Evolutionary conservation across 164 flowering plant species (phyloP).

Genomic region (Taxillus chinensis): DNA sequence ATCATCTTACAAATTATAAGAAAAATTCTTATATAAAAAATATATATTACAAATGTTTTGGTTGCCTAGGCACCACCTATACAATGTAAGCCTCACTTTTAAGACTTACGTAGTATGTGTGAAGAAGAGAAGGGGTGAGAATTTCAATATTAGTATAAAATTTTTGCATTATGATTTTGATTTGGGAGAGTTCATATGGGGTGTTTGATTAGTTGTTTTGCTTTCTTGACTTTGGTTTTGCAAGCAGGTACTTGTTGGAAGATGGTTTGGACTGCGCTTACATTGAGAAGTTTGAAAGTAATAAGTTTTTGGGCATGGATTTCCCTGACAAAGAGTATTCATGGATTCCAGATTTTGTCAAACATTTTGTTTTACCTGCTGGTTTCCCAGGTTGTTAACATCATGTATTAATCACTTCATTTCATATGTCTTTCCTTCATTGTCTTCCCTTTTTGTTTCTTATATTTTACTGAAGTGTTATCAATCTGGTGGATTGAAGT

Average conservation of each 20-base stretch:
- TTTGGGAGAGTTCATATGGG: background rate
- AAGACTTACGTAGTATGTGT: no score
- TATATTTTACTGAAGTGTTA: no score
- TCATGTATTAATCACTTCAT: background rate
- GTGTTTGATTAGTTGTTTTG: no score
- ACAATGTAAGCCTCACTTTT: no score
- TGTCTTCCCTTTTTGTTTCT: no score
- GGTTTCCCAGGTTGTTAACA: constrained; percentile 73
- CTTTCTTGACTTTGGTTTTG: background rate
- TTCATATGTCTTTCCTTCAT: background rate
- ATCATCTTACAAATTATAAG: no score
- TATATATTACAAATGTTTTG: no score
- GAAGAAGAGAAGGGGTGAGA: no score
- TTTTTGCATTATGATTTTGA: background rate
- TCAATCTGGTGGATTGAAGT: no score
- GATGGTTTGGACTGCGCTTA: constrained; percentile 22
- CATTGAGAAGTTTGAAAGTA: constrained; percentile 25
- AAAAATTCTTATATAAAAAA: no score
- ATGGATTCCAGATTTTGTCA: constrained; percentile 55
- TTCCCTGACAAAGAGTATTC: constrained; percentile 18
- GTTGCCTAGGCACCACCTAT: no score
- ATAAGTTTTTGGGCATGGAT: constrained; percentile 12
- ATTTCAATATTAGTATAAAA: no score
- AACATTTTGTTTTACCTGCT: constrained; percentile 68
- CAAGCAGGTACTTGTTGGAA: constrained; percentile 44